Evolutionary conservation across 1,139 yeast genomes (phyloP), one percentile per base, ranked within the genome.

Genomic region (Yamadazyma sp.): DNA sequence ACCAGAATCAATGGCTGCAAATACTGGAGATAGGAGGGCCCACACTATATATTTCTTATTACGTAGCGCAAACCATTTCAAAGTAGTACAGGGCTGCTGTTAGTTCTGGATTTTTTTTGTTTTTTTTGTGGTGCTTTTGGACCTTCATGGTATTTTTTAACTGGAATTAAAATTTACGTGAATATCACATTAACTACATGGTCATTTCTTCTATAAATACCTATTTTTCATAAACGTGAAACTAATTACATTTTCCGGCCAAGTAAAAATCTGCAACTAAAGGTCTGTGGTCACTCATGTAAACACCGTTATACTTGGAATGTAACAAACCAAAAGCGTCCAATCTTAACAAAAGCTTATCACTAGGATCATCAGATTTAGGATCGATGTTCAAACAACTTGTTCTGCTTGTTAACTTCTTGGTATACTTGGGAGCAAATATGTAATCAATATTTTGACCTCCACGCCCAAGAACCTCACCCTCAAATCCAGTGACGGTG

Each of bases 211-310:
- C n/a, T n/a, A n/a, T n/a, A n/a, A n/a, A 31, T 27, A 29, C 24
- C 3, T 26, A 35, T 7, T 6, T 24, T 24, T 24, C 29, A 5
- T 20, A 11, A 15, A 33, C 25, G 11, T 6, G 12, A 23, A 4
- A 23, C 26, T 42, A 42, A 37, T n/a, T n/a, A n/a, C 54, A 50
- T 27, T 42, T 48, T 12, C 39, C 39, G 12, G 35, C 33, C 31
- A 57, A 41, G 12, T 31, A 33, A 29, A 67, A 57, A 44, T 77
- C 80, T 2, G 73, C 77, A 20, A 74, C 69, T 17, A 77, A 52
- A 1, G 82, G 83, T 34, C 82, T 62, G 52, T 77, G 82, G 47
- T 77, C 82, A 50, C 80, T 73, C 53, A 72, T 65, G 41, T 65
- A 70, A 13, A 57, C 51, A 2, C 71, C 73, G 37, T 67, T 62